A percentile compares a stretch with the other conserved stretches of the same genome.
phyloP scores from a whole-genome alignment of 2,329 filamentous ascomycete genomes.

The Chrysosporium queenslandicum region DNA sequence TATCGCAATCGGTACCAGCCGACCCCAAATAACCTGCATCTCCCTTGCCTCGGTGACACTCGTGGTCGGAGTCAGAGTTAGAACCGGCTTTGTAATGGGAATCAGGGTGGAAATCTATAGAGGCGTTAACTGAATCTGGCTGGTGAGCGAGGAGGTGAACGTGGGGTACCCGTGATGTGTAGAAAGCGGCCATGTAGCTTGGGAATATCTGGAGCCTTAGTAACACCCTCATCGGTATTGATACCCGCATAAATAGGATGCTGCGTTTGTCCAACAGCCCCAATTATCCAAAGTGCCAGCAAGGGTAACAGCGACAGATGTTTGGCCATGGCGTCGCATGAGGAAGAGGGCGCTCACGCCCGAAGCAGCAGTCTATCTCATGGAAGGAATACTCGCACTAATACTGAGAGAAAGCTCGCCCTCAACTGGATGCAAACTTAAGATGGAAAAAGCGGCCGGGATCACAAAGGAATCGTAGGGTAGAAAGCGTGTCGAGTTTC shows the following conservation, averaged over 20 bases:
- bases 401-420: background rate
- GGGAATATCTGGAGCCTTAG: background rate
- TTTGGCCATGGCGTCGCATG: background rate
- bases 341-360: background rate
- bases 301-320: background rate
- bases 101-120: conserved; percentile 83
- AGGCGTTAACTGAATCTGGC: conserved; percentile 8
- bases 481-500: too few species aligned
- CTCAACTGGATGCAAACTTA: background rate
- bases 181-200: conserved; percentile 63
- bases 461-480: background rate
- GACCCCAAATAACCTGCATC: conserved; percentile 72
- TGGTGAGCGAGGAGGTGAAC: conserved; percentile 14
- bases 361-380: background rate
- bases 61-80: conserved; percentile 55
- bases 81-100: conserved; percentile 72
- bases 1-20: conserved; percentile 80
- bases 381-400: background rate
- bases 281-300: background rate
- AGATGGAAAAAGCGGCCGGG: background rate
- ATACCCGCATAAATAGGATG: background rate
- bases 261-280: conserved; percentile 1
- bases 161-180: conserved; percentile 66
- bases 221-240: background rate
- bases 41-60: conserved; percentile 72